Percentiles rank a stretch among this genome's conserved stretches.
Evolutionary conservation across 2,329 filamentous ascomycete genomes (phyloP).

Genomic region (Graphiopsis chlorocephala): DNA sequence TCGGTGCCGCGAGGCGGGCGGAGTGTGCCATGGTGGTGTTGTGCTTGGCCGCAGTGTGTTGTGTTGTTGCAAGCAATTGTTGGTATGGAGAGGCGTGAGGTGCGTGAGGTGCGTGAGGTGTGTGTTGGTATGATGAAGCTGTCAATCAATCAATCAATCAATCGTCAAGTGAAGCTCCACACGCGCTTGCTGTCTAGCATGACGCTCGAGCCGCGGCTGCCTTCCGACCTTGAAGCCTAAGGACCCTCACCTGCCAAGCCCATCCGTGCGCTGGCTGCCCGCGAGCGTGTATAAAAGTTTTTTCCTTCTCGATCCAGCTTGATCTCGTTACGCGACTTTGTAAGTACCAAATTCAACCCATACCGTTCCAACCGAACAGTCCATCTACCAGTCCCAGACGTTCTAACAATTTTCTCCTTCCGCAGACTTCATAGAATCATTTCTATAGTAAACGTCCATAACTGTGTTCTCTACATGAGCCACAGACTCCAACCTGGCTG

Average conservation of each 20-base stretch:
- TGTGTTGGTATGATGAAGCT: background rate
- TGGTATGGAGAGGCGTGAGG: background rate
- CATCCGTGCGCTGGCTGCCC: background rate
- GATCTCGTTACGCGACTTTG: slow-evolving; percentile 14
- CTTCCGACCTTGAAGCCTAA: background rate
- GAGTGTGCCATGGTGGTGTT: slow-evolving; percentile 5
- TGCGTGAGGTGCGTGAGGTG: background rate
- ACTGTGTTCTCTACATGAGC: slow-evolving; percentile 22
- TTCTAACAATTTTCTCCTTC: slow-evolving; percentile 7
- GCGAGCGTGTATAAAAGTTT: background rate
- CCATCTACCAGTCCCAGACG: background rate
- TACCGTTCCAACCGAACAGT: background rate
- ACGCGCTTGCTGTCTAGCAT: background rate
- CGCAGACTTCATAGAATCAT: slow-evolving; percentile 21
- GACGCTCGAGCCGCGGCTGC: slow-evolving; percentile 6
- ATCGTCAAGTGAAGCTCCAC: slow-evolving; percentile 8
- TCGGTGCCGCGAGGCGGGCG: slow-evolving; percentile 54
- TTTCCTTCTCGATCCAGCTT: background rate
- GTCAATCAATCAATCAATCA: background rate
- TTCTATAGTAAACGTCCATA: slow-evolving; percentile 22
- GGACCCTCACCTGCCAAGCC: background rate
- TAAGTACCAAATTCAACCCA: slow-evolving; percentile 4
- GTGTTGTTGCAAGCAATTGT: background rate
- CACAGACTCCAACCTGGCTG: slow-evolving; percentile 35
- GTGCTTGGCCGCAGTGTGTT: background rate